phyloP scores from a whole-genome alignment of 163 green algal genomes.

The Prototheca wickerhamii region DNA sequence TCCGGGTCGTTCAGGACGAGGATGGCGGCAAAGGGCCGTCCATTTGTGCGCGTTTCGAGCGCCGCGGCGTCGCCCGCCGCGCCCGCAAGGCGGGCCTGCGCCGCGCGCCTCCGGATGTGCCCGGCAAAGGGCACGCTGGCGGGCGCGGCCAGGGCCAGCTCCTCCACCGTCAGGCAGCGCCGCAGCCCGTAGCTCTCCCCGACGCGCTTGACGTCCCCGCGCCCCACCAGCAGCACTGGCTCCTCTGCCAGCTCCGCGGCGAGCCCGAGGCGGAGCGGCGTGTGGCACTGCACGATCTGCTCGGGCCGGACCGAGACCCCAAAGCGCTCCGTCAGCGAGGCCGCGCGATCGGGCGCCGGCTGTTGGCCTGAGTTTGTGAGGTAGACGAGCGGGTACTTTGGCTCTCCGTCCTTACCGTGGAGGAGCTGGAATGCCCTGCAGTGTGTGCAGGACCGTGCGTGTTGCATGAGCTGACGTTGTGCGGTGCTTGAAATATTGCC shows the following conservation, averaged over 20 bases:
- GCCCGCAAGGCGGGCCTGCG: too few species aligned
- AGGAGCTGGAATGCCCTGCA: conserved; percentile 31
- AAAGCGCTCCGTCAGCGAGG: conserved; percentile 53
- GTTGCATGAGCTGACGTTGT: too few species aligned
- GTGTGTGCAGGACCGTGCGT: neutral
- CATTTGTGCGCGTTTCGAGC: neutral
- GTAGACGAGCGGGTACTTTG: conserved; percentile 50
- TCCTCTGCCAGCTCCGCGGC: conserved; percentile 24
- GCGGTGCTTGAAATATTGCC: too few species aligned
- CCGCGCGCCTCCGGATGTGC: too few species aligned
- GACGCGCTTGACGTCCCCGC: conserved; percentile 30
- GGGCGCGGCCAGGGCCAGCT: conserved; percentile 45
- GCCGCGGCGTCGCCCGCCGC: conserved; percentile 3
- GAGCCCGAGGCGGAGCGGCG: conserved; percentile 54
- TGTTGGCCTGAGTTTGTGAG: conserved; percentile 78
- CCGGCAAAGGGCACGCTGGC: conserved; percentile 38
- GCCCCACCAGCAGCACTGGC: conserved; percentile 63
- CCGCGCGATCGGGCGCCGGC: conserved; percentile 53
- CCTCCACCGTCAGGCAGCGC: conserved; percentile 30
- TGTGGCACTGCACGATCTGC: conserved; percentile 73
- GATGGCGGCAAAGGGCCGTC: conserved; percentile 32
- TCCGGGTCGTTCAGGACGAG: conserved; percentile 56
- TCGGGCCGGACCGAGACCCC: conserved; percentile 29
- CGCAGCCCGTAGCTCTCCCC: conserved; percentile 46
- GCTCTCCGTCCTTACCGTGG: conserved; percentile 21